Conservation (phyloP, 192 early-diverging fungal species). For the Linnemannia exigua region DNA sequence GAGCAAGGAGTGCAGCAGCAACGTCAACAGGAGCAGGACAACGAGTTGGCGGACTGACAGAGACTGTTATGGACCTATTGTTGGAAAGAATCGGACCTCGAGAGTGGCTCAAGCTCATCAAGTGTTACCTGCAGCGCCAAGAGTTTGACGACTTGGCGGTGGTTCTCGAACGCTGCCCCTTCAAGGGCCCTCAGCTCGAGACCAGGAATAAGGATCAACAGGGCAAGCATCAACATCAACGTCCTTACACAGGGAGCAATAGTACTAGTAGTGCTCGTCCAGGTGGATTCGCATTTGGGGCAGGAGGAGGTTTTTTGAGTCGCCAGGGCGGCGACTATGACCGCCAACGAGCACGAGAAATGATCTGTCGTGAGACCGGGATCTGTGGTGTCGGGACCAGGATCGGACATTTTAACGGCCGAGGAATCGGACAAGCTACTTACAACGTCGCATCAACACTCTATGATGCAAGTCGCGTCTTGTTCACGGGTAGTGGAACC, state of each 20-base stretch:
- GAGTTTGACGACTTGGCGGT: conserved; percentile 46
- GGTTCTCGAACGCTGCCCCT: conserved; percentile 41
- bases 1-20: not conserved
- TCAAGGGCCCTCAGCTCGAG: conserved; percentile 43
- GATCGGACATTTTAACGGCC: conserved; percentile 29
- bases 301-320: not conserved
- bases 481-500: conserved; percentile 51
- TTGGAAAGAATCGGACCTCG: conserved; percentile 47
- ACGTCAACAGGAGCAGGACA: not conserved
- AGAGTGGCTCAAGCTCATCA: conserved; percentile 55
- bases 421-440: conserved; percentile 32
- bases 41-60: not conserved
- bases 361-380: conserved; percentile 42
- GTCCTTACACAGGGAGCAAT: not conserved
- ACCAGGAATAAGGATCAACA: conserved; percentile 15
- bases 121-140: conserved; percentile 43
- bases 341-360: conserved; percentile 36
- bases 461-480: conserved; percentile 23
- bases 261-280: not conserved
- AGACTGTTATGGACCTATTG: conserved; percentile 37
- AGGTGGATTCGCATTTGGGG: not conserved
- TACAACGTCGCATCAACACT: conserved; percentile 45
- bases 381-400: conserved; percentile 44
- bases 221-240: not conserved
- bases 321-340: not conserved